Base-by-base conservation (phyloP, 1,284 basidiomycete species). In the Rhodotorula mucilaginosa region DNA sequence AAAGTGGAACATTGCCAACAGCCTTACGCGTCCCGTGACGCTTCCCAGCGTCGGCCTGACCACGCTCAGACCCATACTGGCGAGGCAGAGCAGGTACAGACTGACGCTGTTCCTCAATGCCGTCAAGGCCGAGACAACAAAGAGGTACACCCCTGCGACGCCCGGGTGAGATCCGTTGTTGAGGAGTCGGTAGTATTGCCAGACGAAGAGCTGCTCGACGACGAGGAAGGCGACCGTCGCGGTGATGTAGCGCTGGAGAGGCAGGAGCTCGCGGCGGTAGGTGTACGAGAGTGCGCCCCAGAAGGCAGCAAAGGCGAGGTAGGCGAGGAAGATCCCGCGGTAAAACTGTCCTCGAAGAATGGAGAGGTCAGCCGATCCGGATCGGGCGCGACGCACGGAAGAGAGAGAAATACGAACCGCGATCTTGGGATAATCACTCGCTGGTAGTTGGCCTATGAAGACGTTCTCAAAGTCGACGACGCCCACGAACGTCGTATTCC, bases 381-480 rank as follows among this genome's bases (percentile, higher is more conserved):
- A 19, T 0, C 34, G 1, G 23, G 44, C 7, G 19, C 2, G n/a
- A 8, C 26, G 13, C 29, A 2, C 16, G 2, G 3, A 7, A 47
- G 15, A 1, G 34, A 1, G 34, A 39, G 61, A 21, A 16, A 1
- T 34, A 29, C 26, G 18, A 5, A 96, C 93, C 73, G 88, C 89
- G 79, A 98, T 91, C 87, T 99, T 99, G n/a, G 96, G 96, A 80
- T 97, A 97, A 81, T 99, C 96, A 3, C 91, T 87, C 5, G 95
- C 94, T 5, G 96, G 88, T 26, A 99, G 85, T 80, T 92, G 87
- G 51, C 96, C 96, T 52, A 90, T 83, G 80, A 98, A 98, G 4
- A 85, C 88, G 81, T 97, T 98, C 77, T 87, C 86, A 85, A 98
- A 99, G 59, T 90, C 83, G 58, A 98, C 90, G 44, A 85, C 82